A percentile compares a stretch with the other conserved stretches of the same genome.
phyloP scores from a whole-genome alignment of 78 protist genomes.

The Andalucia godoyi region DNA sequence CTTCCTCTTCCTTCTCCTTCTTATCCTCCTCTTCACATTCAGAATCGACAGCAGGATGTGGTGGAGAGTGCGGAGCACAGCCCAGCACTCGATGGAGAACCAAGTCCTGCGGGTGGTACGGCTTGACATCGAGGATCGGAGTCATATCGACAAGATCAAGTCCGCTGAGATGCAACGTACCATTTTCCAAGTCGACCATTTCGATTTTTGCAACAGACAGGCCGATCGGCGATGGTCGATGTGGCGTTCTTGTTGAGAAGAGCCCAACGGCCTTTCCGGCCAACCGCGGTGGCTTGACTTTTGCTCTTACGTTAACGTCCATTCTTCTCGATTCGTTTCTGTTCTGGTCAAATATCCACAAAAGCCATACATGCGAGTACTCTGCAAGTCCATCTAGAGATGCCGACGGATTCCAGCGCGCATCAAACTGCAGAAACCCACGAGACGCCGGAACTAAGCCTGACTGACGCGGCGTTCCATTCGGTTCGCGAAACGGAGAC shows the following conservation, averaged over 20 bases:
- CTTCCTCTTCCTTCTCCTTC: not conserved
- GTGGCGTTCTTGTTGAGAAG: constrained; percentile 32
- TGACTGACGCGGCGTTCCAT: not conserved
- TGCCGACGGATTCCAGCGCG: not conserved
- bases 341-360: constrained; percentile 44
- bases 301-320: not conserved
- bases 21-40: not conserved
- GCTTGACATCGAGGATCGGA: constrained; percentile 68
- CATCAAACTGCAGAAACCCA: not conserved
- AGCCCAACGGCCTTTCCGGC: constrained; percentile 11
- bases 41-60: not conserved
- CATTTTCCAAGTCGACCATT: constrained; percentile 10
- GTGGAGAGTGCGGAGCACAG: too few species aligned
- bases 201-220: constrained; percentile 20
- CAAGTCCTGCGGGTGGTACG: constrained; percentile 31
- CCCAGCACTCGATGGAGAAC: not conserved
- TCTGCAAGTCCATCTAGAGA: constrained; percentile 23
- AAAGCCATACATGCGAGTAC: constrained; percentile 63
- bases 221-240: constrained; percentile 26
- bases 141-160: constrained; percentile 70
- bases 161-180: constrained; percentile 36
- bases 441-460: not conserved
- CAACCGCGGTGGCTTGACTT: constrained; percentile 11
- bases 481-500: not conserved
- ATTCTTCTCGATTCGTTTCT: not conserved